Evolutionary conservation across 2,329 filamentous ascomycete species (phyloP), one percentile per base, ranked within the genome.

Genomic region (Aspergillus sp.): DNA sequence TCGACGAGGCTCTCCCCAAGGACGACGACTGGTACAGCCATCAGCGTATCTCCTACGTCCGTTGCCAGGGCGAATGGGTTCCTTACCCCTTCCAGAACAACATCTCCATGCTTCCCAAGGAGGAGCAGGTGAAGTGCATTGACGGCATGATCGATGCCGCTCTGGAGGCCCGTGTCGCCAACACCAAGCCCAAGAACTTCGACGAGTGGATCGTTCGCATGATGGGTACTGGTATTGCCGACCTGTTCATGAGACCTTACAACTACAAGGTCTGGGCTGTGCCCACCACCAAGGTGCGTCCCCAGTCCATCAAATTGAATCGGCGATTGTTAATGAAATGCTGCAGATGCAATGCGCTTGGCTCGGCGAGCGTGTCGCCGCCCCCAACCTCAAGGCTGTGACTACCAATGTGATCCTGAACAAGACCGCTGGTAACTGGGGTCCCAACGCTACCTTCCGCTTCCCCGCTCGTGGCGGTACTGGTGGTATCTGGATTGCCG

Each of bases 191-290:
- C 65, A 88, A 92, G 81, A 82, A 95, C 79, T 99, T 99, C 67
- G 94, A 99, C 70, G 91, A 99, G 80, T 97, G 92, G 92, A 97
- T 97, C 69, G 73, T 97, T 65, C 86, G 94, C 67, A 95, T 88
- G 80, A 92, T 88, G 78, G 94, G 94, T 66, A 79, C 84, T 65
- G 93, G 93, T 65, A 82, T 99, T 67, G 93, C 92, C 62, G 86
- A 99, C 73, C 82, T 93, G 65, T 99, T 99, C 84, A 99, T 99
- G 94, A 84, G 94, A 66, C 94, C 94, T 50, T 99, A 99, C 83
- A 99, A 99, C 85, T 99, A 87, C 86, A 99, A 99, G 81, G 94
- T 99, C 72, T 99, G 94, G 94, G 94, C 94, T 58, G 93, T 97
- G 65, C 94, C 94, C 54, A 96, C 93, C 51, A 96, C 88, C 63